Evolutionary conservation across 192 early-diverging fungal genomes (phyloP), one percentile per base, ranked within the genome.

Genomic region (Cetraspora pellucida): DNA sequence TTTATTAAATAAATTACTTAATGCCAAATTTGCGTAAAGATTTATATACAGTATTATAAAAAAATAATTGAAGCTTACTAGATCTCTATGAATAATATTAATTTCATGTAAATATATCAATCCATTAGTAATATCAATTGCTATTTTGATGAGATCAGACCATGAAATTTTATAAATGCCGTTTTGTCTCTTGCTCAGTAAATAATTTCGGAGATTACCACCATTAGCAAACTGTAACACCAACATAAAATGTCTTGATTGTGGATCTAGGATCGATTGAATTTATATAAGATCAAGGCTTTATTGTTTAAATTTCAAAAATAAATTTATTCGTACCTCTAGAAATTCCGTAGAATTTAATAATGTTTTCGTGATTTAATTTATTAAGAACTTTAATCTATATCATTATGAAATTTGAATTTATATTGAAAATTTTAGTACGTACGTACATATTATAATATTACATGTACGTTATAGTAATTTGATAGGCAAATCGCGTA

Each of bases 81-180:
- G 58, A 60, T 74, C 72, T 60, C 44, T 47, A 13, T 74, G 72
- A 58, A 59, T 31, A 10, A 74, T 74, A 21, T 59, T n/a, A 19
- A 9, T 13, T 1, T 25, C 6, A 44, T 74, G 55, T 16, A 74
- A 44, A 27, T 54, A 59, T 13, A 13, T 21, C 1, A 74, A 23
- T 54, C 72, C 55, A 21, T 14, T 11, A 19, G 57, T 10, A 55
- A 74, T 74, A 31, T 74, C 45, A 17, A 37, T 37, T 14, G 55
- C 54, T 21, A 74, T 30, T 25, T 30, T 16, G 23, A 45, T 45
- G 14, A 59, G 57, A 31, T 60, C 23, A 11, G 27, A 44, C 72
- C 72, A 74, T n/a, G 21, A 9, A n/a, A 74, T 17, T 6, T 4
- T 31, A 59, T n/a, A n/a, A 21, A 16, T 16, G 0, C 58, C 58